Evolutionary conservation across 345 rosid genomes (phyloP), one percentile per base, ranked within the genome.

Genomic region (Erucastrum elatum): DNA sequence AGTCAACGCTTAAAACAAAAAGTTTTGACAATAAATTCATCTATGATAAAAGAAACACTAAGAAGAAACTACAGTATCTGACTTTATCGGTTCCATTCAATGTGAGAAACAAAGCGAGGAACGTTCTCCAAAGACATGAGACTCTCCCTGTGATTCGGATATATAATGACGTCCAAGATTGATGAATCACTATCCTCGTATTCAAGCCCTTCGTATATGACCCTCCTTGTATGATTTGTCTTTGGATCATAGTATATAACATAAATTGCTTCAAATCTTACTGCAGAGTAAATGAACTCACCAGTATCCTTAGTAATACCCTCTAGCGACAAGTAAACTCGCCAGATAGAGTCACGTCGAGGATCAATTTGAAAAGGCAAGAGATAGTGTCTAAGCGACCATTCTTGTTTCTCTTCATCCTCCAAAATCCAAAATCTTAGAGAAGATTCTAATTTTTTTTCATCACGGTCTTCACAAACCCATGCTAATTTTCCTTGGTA

Each of bases 401-500:
- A 74, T 35, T 75, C 65, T 53, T 55, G 78, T 75, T 66, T 75
- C 11, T 65, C 39, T 75, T 5, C 64, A 34, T 75, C 71, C 6
- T n/a, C 78, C 4, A 75, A 65, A 75, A 74, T 53, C 71, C 65
- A 74, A 64, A 74, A 64, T 21, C 37, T 72, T 62, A 72, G 1
- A 61, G 1, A n/a, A 62, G 11, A 27, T 0, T 0, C 1, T 10
- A 7, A 11, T 44, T 44, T 44, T 4, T 44, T 44, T 44, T 44
- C 51, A 44, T 44, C 13, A 44, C n/a, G 51, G 51, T 12, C 33
- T 6, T 11, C n/a, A 15, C 68, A 44, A 41, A 61, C 0, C 68
- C 34, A 74, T 74, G 71, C 71, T 53, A 75, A 34, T 33, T 74
- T 74, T 65, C 71, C 77, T 21, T 53, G 21, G 34, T 65, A 53